Base-by-base conservation (phyloP, 179 eudicot genomes). In the Beta corolliflora region DNA sequence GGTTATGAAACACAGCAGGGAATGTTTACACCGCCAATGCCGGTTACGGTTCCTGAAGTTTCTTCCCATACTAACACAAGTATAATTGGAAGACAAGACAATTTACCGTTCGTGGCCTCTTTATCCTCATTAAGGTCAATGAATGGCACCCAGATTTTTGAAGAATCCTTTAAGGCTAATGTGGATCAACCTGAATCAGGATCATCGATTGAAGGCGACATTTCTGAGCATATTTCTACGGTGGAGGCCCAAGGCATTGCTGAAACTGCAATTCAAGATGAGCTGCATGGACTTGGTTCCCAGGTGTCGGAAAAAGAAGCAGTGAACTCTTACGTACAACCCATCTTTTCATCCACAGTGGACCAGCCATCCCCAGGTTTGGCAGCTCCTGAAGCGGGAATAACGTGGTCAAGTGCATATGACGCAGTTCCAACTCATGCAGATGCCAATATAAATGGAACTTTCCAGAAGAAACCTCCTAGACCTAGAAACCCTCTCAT, bases 401-500 rank as follows among this genome's bases (percentile, higher is more conserved):
- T 58, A 71, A 63, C 84, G 45, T 84, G 87, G 89, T 76, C 85
- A 58, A 83, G 84, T 85, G 58, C 86, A 73, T 87, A 76, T 58
- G 73, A 78, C 66, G 74, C 81, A 31, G 54, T 31, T 77, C 82
- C 81, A 58, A 75, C 84, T 73, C 79, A 71, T 60, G 87, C 88
- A 72, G 91, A 86, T 77, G 90, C 78, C 73, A 82, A 64, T 75
- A 68, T 78, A 44, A 90, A 89, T 85, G 98, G 89, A 19, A 80
- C 74, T 78, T 80, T 84, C 54, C 89, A 86, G 29, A 86, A 84
- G 85, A 94, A 94, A 86, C 84, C 86, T 84, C 98, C 88, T 9
- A 80, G 98, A 77, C 98, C 97, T 72, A 91, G 97, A 50, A 94
- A 91, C 81, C 99, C 99, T 84, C 92, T 97, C 67, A 91, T 97